phyloP scores from a whole-genome alignment of 257 asterid genomes.

The Salvia rosmarinus region DNA sequence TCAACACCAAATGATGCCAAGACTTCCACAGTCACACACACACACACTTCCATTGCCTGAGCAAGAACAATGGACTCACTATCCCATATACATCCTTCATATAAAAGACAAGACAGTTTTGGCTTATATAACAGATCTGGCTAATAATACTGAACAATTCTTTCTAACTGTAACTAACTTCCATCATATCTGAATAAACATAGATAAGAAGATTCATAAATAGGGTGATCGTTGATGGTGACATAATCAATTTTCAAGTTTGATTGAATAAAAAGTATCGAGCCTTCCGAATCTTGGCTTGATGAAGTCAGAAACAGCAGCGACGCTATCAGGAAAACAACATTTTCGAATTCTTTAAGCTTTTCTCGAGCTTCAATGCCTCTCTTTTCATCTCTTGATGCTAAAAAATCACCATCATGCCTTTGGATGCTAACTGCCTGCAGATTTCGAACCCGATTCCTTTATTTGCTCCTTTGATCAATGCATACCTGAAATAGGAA shows the following conservation, averaged over 20 bases:
- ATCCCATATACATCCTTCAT: too few relatives aligned
- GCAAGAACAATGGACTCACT: too few relatives aligned
- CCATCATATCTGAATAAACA: too few relatives aligned
- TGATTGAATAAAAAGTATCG: too few relatives aligned
- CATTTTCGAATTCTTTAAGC: conserved; percentile 37
- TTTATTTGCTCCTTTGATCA: conserved; percentile 55
- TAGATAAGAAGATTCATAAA: not conserved
- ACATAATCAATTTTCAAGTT: too few relatives aligned
- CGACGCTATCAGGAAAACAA: conserved; percentile 40
- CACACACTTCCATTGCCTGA: too few relatives aligned
- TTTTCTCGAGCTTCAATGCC: conserved; percentile 49
- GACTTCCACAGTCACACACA: not conserved
- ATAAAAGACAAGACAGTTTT: too few relatives aligned
- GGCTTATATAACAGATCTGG: too few relatives aligned
- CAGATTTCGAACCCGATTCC: conserved; percentile 57
- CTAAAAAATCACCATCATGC: conserved; percentile 47
- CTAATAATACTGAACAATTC: too few relatives aligned
- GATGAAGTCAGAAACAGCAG: conserved; percentile 42
- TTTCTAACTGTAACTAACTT: too few relatives aligned
- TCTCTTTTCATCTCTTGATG: conserved; percentile 49
- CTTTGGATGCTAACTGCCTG: conserved; percentile 48
- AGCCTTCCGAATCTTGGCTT: conserved; percentile 39
- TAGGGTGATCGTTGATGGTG: not conserved
- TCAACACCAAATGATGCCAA: not conserved
- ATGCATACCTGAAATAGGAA: conserved; percentile 49